A percentile compares a stretch with the other conserved stretches of the same genome.
phyloP scores from a whole-genome alignment of 768 basidiomycete species.

The Grammothele lineata region DNA sequence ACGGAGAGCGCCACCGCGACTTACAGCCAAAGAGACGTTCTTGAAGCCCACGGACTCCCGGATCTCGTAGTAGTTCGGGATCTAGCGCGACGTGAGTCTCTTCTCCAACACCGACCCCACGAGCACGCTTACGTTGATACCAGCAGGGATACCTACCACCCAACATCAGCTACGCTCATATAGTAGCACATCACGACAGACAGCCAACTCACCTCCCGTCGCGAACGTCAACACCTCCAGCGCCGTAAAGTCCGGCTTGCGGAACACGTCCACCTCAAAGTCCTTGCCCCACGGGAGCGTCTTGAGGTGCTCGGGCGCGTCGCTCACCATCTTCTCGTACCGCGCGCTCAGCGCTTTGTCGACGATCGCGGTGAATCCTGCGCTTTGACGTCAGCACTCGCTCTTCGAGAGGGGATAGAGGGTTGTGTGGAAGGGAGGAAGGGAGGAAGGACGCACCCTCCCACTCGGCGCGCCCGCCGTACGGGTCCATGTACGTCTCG shows the following conservation, averaged over 20 bases:
- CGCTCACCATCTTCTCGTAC: constrained; percentile 70
- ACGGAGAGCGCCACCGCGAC: too few species aligned
- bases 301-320: constrained; percentile 77
- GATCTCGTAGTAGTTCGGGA: constrained; percentile 74
- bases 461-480: constrained; percentile 90
- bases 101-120: too few species aligned
- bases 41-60: constrained; percentile 83
- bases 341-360: constrained; percentile 81
- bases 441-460: constrained; percentile 50
- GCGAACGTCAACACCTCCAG: constrained; percentile 80
- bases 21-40: constrained; percentile 78
- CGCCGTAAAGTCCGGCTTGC: constrained; percentile 85
- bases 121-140: constrained; percentile 69
- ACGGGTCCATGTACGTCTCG: constrained; percentile 80
- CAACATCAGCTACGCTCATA: too few species aligned
- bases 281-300: constrained; percentile 73
- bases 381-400: too few species aligned
- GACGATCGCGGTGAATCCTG: constrained; percentile 85
- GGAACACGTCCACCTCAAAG: constrained; percentile 54
- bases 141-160: constrained; percentile 86
- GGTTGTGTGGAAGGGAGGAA: too few species aligned
- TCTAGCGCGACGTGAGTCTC: background rate
- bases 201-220: too few species aligned
- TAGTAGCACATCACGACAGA: too few species aligned
- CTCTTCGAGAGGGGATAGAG: too few species aligned